These are phyloP conservation scores for Parasitella parasitica DNA, from an alignment of 371 early-diverging fungal genomes.

Conservation along the genomic window DNA sequence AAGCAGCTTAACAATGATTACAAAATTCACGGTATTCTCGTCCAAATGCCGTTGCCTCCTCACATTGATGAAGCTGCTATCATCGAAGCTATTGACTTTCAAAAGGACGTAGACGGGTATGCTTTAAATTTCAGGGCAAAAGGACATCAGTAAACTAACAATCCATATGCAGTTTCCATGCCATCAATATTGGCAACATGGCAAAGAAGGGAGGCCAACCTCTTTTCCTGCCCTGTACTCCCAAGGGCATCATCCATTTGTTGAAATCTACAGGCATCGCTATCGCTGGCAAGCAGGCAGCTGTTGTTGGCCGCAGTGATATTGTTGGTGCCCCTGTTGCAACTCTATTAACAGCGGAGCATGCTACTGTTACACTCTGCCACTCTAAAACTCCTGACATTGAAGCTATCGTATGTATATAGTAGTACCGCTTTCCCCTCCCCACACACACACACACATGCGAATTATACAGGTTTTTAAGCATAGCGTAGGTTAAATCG, in stretches of 20 bases:
- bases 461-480: too few relatives aligned
- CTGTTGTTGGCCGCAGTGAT: conserved; percentile 92
- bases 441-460: too few relatives aligned
- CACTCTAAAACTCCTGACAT: conserved; percentile 84
- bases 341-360: conserved; percentile 69
- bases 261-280: conserved; percentile 58
- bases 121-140: not conserved
- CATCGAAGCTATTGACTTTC: conserved; percentile 78
- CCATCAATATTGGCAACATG: conserved; percentile 87
- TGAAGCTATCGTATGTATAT: conserved; percentile 57
- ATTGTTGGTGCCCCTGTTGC: conserved; percentile 94
- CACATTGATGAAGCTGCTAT: conserved; percentile 75
- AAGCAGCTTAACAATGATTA: conserved; percentile 75
- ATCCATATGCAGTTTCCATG: conserved; percentile 67
- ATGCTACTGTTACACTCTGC: conserved; percentile 92
- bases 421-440: too few relatives aligned
- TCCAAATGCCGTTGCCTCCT: conserved; percentile 94
- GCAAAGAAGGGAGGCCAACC: conserved; percentile 77
- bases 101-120: conserved; percentile 96
- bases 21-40: conserved; percentile 85
- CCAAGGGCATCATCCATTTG: conserved; percentile 87
- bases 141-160: too few relatives aligned
- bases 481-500: conserved; percentile 49
- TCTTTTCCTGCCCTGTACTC: conserved; percentile 91
- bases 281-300: conserved; percentile 55